Conservation (phyloP, 2,329 filamentous ascomycete species). For the Aspergillus costaricaensis region DNA sequence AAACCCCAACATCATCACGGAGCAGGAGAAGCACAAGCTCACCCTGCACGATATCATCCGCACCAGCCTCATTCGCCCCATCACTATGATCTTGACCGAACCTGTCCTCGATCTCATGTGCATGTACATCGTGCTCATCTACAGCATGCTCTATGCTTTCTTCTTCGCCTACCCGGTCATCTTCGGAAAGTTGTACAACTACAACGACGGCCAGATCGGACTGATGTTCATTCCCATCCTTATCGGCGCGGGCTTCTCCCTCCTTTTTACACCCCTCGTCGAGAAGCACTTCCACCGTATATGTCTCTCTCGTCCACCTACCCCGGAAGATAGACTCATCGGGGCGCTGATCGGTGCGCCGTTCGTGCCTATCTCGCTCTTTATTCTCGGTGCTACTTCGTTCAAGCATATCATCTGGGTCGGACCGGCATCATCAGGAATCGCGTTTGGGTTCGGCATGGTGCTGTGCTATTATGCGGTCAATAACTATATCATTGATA, state of each 20-base stretch:
- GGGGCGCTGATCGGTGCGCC: conserved; percentile 73
- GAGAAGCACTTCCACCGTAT: conserved; percentile 74
- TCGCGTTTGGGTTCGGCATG: conserved; percentile 74
- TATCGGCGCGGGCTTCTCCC: conserved; percentile 34
- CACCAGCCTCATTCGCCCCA: conserved; percentile 73
- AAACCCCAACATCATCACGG: conserved; percentile 35
- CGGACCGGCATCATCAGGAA: conserved; percentile 59
- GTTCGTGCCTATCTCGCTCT: conserved; percentile 64
- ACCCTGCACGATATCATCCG: conserved; percentile 48
- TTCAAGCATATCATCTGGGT: conserved; percentile 60
- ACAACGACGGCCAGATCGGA: conserved; percentile 39
- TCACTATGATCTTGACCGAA: conserved; percentile 72
- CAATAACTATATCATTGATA: conserved; percentile 74
- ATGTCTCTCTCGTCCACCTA: conserved; percentile 63
- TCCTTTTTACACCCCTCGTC: conserved; percentile 48
- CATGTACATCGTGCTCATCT: conserved; percentile 68
- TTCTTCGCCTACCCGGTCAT: conserved; percentile 60
- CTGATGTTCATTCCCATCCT: conserved; percentile 47
- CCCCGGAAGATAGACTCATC: conserved; percentile 72
- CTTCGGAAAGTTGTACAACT: conserved; percentile 68
- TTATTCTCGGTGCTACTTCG: conserved; percentile 65
- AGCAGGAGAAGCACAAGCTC: conserved; percentile 31
- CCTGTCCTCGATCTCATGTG: conserved; percentile 55
- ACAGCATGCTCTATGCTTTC: conserved; percentile 51
- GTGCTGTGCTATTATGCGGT: conserved; percentile 76